phyloP scores from a whole-genome alignment of 352 stramenopile genomes.

The Pythium brassicae region DNA sequence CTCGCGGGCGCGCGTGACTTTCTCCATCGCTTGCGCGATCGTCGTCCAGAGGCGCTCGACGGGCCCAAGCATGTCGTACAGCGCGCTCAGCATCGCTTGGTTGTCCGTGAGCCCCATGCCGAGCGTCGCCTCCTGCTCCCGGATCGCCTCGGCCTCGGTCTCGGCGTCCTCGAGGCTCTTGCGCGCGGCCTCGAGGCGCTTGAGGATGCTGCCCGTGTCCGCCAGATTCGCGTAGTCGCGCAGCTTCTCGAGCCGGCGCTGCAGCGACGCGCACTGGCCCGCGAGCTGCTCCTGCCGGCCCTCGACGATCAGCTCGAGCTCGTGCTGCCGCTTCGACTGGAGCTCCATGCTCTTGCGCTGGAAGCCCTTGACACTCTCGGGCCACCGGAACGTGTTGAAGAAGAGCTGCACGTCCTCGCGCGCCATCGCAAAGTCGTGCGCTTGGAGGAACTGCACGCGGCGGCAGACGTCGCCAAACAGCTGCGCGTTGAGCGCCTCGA shows the following conservation, averaged over 20 bases:
- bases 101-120: conserved; percentile 84
- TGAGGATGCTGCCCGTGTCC: conserved; percentile 77
- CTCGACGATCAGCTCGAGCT: conserved; percentile 88
- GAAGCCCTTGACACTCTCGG: conserved; percentile 88
- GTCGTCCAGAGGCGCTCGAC: conserved; percentile 88
- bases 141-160: conserved; percentile 77
- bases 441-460: conserved; percentile 85
- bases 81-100: conserved; percentile 59
- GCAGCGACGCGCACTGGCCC: conserved; percentile 68
- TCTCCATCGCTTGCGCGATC: conserved; percentile 75
- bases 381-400: conserved; percentile 89
- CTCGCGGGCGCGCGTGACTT: conserved; percentile 66
- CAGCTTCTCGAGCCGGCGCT: conserved; percentile 90
- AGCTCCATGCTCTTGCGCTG: conserved; percentile 90
- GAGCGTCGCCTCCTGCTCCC: conserved; percentile 86
- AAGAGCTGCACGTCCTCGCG: conserved; percentile 90
- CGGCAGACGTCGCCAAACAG: conserved; percentile 76
- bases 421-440: conserved; percentile 82
- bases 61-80: conserved; percentile 77
- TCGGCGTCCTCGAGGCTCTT: conserved; percentile 82
- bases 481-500: conserved; percentile 66
- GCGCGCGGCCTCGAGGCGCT: conserved; percentile 70
- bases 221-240: conserved; percentile 81
- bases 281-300: conserved; percentile 85
- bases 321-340: conserved; percentile 85